Evolutionary conservation across 108 stramenopile species (phyloP), one percentile per base, ranked within the genome.

Genomic region (Nitzschia inconspicua): DNA sequence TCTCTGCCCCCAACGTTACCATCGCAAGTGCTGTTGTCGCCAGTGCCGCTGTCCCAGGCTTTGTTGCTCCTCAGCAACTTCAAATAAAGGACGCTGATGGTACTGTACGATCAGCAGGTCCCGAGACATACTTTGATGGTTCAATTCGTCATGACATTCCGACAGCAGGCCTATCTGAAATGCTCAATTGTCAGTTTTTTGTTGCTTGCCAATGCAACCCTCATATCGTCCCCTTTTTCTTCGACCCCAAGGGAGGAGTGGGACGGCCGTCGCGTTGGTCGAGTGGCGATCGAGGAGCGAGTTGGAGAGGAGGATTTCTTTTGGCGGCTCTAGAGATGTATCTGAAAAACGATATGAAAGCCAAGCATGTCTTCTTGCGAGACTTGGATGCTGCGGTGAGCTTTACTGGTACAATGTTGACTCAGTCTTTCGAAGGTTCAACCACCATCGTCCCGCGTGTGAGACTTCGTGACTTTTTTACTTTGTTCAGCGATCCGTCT

Each of bases 121-220:
- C 73, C 42, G 82, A 83, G 54, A 67, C 67, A 4, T 91, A 75
- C 57, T 79, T 77, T 61, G 95, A 96, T 68, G 97, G 96, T 1
- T 85, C 83, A 51, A 88, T 97, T 55, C 84, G 85, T 18, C 65
- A 72, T 25, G 96, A 96, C 76, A 91, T 96, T 50, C 97, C 96
- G 10, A 81, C 82, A n/a, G 65, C 65, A 18, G 92, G 92, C 14
- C 74, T 96, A 32, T 75, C 84, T 24, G 95, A 95, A 67, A 85
- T 95, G 63, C 77, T 99, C 49, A 98, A 98, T 75, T 95, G 96
- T 61, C 93, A 95, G 25, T 97, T 97, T 62, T 97, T 97, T 63
- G 57, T 99, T 36, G 93, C 95, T 34, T 79, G 84, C 0, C 98
- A 99, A 69, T 85, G 76, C 9, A 94, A 96, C 51, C 93, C 91